Base-by-base conservation (phyloP, 345 rosid genomes). In the Eucalyptus camaldulensis region DNA sequence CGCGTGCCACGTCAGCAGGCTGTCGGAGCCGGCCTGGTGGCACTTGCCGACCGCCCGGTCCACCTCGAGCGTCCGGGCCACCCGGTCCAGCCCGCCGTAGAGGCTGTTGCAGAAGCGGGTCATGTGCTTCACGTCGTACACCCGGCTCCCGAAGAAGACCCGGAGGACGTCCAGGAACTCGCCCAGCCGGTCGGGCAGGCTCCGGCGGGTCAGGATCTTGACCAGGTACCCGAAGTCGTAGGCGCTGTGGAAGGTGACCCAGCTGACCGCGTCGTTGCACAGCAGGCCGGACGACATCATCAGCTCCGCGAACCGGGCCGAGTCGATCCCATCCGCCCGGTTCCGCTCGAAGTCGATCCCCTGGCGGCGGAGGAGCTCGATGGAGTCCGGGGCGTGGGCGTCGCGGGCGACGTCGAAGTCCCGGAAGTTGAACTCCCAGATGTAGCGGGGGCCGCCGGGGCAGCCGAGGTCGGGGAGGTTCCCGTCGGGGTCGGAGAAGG, bases 161-260 rank as follows among this genome's bases (percentile, higher is more conserved):
- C 90, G 90, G 81, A 92, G 91, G 29, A 89, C 50, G 24, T 45
- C 80, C 87, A 95, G 87, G 88, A 95, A 95, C 72, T 90, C 92
- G 27, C 86, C 58, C 50, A 95, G 91, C 49, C 88, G 88, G 60
- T 49, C 87, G 5, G 96, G 97, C 69, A 93, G 58, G 4, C 45
- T 25, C 43, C 89, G 53, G 54, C 88, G 92, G n/a, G 95, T 95
- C 89, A 95, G 91, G 62, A 93, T 91, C 86, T 95, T 95, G 49
- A 95, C 92, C 43, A 95, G 88, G 93, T 95, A 95, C 50, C 95
- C 95, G 53, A 95, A 95, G 91, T 95, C 97, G 58, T 94, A 94
- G 29, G 94, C 95, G 89, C 97, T 91, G 80, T 95, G 97, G 88
- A 95, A 95, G 33, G 96, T 93, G 29, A 95, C 95, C 97, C 97